Percentiles rank a stretch among this genome's conserved stretches.
These are phyloP conservation scores for Solanum phureja DNA, from an alignment of 257 asterid species.

Conservation along the genomic window DNA sequence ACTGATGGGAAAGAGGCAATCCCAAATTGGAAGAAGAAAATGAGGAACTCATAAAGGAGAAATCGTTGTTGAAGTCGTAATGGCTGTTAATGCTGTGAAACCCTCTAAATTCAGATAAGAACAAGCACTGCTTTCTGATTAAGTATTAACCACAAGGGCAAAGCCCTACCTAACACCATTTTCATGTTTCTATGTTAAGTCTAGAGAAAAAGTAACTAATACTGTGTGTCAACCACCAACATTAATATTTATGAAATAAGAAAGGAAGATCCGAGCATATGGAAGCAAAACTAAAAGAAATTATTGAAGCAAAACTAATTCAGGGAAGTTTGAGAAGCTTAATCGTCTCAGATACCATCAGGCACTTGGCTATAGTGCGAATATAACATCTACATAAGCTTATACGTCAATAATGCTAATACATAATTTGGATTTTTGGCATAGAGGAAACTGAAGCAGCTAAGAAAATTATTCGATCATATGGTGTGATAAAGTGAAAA, in stretches of 20 bases:
- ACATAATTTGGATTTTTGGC: not conserved
- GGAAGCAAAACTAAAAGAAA: not conserved
- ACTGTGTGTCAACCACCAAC: not conserved
- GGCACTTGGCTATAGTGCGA: not conserved
- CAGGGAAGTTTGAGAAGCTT: not conserved
- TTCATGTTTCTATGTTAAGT: not conserved
- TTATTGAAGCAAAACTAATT: not conserved
- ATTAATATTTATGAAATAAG: not conserved
- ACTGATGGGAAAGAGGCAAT: too few species aligned
- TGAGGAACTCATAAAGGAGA: too few species aligned
- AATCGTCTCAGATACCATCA: not conserved
- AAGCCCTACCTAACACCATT: not conserved
- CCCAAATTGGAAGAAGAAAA: too few species aligned
- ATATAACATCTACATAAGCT: not conserved
- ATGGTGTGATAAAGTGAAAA: not conserved
- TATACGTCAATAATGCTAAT: not conserved
- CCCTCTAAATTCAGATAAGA: too few species aligned
- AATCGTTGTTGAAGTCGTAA: too few species aligned
- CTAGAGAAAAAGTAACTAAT: not conserved
- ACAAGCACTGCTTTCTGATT: too few species aligned
- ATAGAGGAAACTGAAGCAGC: not conserved
- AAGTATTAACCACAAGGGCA: not conserved
- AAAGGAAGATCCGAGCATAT: not conserved
- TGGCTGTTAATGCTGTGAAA: too few species aligned
- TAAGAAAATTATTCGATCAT: not conserved